Percentiles rank a stretch among this genome's conserved stretches.
Evolutionary conservation across 208 protist species (phyloP).

Genomic region (Ichthyophonus hoferi): DNA sequence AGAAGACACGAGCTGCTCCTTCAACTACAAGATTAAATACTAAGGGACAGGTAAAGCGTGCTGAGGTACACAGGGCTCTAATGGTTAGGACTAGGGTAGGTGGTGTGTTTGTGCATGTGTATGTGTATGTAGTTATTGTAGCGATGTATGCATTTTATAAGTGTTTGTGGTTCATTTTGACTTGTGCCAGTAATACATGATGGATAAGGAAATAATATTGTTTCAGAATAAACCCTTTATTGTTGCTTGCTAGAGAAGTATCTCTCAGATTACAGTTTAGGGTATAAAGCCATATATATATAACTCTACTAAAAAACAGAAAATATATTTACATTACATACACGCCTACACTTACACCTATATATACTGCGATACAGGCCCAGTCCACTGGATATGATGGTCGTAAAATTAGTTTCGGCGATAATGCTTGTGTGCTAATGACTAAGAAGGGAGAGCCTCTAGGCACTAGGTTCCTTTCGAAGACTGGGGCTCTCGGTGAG

Average conservation of each 20-base stretch:
- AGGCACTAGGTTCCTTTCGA: background rate
- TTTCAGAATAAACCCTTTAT: no score
- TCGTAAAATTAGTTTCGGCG: background rate
- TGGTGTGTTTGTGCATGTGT: background rate
- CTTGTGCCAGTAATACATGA: no score
- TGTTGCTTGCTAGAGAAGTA: no score
- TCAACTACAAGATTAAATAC: background rate
- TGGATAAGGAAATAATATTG: no score
- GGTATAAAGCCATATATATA: no score
- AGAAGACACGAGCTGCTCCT: background rate
- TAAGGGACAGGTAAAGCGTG: background rate
- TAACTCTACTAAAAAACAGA: no score
- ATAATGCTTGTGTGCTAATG: slow-evolving; percentile 20
- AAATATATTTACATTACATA: no score
- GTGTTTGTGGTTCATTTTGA: no score
- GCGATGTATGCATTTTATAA: no score
- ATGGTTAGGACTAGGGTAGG: background rate
- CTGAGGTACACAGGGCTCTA: background rate
- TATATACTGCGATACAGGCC: background rate
- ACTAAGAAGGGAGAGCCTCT: slow-evolving; percentile 5
- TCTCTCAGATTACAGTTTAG: no score
- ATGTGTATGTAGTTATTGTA: background rate
- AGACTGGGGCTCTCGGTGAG: background rate
- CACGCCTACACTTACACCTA: background rate
- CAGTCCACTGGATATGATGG: background rate